These are phyloP conservation scores for Fusarium tuaranense DNA, from an alignment of 2,329 filamentous ascomycete species.

Conservation along the genomic window DNA sequence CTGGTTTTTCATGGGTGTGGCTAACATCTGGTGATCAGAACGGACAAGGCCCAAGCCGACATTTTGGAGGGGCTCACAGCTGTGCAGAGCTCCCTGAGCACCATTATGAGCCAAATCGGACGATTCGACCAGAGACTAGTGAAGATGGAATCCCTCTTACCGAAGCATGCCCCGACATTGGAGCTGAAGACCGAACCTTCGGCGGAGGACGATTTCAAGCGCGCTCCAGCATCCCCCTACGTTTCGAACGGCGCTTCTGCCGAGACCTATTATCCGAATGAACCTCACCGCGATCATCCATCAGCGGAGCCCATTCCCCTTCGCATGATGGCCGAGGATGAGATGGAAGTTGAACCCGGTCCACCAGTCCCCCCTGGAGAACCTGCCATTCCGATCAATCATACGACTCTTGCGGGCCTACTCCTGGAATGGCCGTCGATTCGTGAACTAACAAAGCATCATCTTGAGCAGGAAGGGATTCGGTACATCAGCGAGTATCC, in stretches of 20 bases:
- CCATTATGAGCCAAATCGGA: conserved; percentile 52
- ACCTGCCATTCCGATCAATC: conserved; percentile 82
- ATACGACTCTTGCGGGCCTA: conserved; percentile 90
- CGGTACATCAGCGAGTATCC: conserved; percentile 77
- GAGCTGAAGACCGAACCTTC: conserved; percentile 45
- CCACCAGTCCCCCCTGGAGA: conserved; percentile 67
- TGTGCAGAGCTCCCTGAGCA: conserved; percentile 53
- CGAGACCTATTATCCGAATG: conserved; percentile 38
- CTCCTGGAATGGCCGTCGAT: conserved; percentile 81
- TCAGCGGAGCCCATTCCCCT: conserved; percentile 42
- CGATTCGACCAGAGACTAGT: conserved; percentile 53
- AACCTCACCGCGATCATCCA: conserved; percentile 43
- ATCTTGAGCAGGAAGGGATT: conserved; percentile 62
- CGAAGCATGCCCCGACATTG: conserved; percentile 31
- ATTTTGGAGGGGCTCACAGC: conserved; percentile 67
- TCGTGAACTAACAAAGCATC: conserved; percentile 67
- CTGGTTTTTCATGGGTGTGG: neutral
- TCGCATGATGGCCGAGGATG: conserved; percentile 56
- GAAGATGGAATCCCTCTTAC: conserved; percentile 49
- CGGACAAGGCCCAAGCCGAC: conserved; percentile 71
- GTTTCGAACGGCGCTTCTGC: conserved; percentile 35
- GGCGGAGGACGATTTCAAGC: conserved; percentile 47
- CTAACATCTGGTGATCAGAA: conserved; percentile 50
- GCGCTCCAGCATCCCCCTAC: conserved; percentile 36
- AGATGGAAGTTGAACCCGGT: conserved; percentile 63